Percentiles rank a stretch among this genome's conserved stretches.
phyloP scores from a whole-genome alignment of 352 stramenopile genomes.

The Plasmopara viticola region DNA sequence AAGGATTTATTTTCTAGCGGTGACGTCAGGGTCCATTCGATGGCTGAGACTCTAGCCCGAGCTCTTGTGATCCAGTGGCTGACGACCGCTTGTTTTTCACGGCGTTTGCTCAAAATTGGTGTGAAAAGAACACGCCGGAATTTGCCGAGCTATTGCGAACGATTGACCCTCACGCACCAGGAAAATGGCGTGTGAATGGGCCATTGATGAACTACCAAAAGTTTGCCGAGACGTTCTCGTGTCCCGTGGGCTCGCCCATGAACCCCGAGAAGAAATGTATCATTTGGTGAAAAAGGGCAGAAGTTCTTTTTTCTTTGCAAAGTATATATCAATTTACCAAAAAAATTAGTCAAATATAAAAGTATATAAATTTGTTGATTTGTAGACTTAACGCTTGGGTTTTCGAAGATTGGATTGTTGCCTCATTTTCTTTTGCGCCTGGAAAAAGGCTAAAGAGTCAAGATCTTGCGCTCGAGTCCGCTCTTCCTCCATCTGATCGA shows the following conservation, averaged over 20 bases:
- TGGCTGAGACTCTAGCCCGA: slow-evolving; percentile 24
- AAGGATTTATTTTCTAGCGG: slow-evolving; percentile 23
- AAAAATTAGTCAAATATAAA: not conserved
- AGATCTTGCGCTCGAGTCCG: too few species aligned
- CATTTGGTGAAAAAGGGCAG: slow-evolving; percentile 46
- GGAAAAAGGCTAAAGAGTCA: too few species aligned
- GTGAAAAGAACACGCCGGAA: slow-evolving; percentile 40
- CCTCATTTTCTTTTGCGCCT: too few species aligned
- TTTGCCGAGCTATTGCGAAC: slow-evolving; percentile 42
- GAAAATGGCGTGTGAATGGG: slow-evolving; percentile 61
- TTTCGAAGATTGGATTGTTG: too few species aligned
- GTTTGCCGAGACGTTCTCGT: slow-evolving; percentile 65
- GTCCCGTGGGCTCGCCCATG: slow-evolving; percentile 49
- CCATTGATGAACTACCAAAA: slow-evolving; percentile 56
- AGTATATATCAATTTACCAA: too few species aligned
- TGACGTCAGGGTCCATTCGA: slow-evolving; percentile 16
- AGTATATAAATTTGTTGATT: not conserved
- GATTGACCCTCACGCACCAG: slow-evolving; percentile 53
- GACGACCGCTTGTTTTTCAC: slow-evolving; percentile 64
- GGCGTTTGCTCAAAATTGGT: slow-evolving; percentile 63
- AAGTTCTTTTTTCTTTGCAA: not conserved
- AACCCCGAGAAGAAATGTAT: slow-evolving; percentile 61
- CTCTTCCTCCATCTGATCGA: too few species aligned
- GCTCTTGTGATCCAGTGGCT: slow-evolving; percentile 20
- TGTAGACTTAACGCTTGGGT: too few species aligned